Evolutionary conservation across 257 asterid genomes (phyloP).

Genomic region (Perilla frutescens): DNA sequence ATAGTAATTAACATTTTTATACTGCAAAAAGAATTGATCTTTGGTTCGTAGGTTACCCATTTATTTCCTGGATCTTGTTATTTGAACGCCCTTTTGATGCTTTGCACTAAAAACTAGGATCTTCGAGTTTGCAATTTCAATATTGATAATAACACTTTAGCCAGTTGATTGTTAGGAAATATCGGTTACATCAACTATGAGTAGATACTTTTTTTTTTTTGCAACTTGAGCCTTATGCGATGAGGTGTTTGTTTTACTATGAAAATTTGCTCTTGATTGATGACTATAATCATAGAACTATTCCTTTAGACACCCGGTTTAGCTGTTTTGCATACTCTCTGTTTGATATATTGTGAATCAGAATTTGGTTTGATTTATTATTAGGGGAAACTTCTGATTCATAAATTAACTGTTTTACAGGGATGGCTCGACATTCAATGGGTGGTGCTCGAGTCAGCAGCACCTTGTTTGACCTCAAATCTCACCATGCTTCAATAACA

Average conservation of each 20-base stretch:
- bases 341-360: conserved; percentile 25
- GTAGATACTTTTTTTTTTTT: conserved; percentile 4
- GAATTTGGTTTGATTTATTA: neutral
- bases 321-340: neutral
- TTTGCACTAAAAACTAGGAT: conserved; percentile 11
- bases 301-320: neutral
- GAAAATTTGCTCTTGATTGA: conserved; percentile 4
- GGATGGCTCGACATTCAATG: conserved; percentile 93
- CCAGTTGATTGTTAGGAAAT: too few species aligned
- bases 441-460: conserved; percentile 81
- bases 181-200: too few species aligned
- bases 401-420: conserved; percentile 40
- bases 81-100: conserved; percentile 6
- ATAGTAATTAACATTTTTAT: too few species aligned
- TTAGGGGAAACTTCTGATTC: conserved; percentile 8
- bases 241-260: conserved; percentile 9
- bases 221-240: neutral
- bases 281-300: neutral
- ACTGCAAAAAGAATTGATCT: conserved; percentile 1
- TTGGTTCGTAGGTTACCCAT: neutral
- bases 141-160: too few species aligned
- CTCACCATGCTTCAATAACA: conserved; percentile 80
- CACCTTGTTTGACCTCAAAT: conserved; percentile 70
- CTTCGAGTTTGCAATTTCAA: conserved; percentile 15
- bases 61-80: conserved; percentile 18